Evolutionary conservation across 495 filamentous ascomycete species (phyloP).

Genomic region (Astrothelium macrocarpum): DNA sequence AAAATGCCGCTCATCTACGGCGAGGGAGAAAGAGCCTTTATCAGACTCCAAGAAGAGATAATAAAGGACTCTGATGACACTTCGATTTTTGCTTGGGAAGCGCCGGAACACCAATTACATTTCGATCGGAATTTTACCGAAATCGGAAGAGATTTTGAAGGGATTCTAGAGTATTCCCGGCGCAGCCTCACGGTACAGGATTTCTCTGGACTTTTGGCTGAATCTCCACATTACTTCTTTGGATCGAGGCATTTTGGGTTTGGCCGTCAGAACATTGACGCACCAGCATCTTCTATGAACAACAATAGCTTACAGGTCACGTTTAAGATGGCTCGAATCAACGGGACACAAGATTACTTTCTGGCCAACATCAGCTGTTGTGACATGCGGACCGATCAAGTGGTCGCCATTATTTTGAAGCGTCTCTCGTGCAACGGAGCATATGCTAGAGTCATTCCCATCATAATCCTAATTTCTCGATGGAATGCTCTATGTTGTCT

Average conservation of each 20-base stretch:
- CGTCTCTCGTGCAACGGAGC: not conserved
- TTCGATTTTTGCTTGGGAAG: constrained; percentile 7
- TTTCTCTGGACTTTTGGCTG: not conserved
- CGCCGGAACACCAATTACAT: not conserved
- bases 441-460: not conserved
- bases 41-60: constrained; percentile 10
- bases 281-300: not conserved
- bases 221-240: not conserved
- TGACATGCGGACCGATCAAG: not conserved
- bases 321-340: not conserved
- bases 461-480: not conserved
- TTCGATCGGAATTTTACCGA: not conserved
- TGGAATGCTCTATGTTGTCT: not conserved
- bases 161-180: not conserved
- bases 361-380: not conserved
- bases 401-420: not conserved
- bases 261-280: not conserved
- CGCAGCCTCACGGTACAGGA: not conserved
- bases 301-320: not conserved
- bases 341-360: not conserved
- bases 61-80: constrained; percentile 11
- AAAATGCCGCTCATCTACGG: constrained; percentile 14
- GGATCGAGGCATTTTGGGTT: not conserved
- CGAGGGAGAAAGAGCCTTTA: constrained; percentile 9
- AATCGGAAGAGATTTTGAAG: not conserved